These are phyloP conservation scores for Rubroshorea leprosula DNA, from an alignment of 345 rosid species.

Conservation along the genomic window DNA sequence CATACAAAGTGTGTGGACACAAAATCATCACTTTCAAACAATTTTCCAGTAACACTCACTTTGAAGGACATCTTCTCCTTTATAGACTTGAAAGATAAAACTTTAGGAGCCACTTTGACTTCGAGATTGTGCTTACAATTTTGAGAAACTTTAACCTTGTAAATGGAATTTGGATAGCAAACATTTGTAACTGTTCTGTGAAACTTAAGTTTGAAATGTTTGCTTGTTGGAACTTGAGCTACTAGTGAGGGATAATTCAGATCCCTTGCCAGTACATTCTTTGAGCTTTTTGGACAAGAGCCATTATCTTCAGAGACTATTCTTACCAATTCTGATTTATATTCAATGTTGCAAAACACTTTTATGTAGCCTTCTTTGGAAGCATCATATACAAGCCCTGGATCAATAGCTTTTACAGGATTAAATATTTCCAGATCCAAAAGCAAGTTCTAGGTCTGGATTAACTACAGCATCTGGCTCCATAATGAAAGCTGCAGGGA, in stretches of 20 bases:
- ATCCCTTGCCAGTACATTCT: conserved; percentile 23
- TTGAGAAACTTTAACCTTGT: conserved; percentile 23
- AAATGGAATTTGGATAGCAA: conserved; percentile 33
- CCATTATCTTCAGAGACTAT: conserved; percentile 26
- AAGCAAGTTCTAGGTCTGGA: conserved; percentile 33
- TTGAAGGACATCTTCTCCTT: conserved; percentile 38
- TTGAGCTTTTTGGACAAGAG: conserved; percentile 23
- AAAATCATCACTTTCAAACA: neutral
- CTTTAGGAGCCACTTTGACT: conserved; percentile 33
- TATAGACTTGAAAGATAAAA: conserved; percentile 28
- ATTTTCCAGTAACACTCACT: conserved; percentile 26
- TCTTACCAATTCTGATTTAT: conserved; percentile 2
- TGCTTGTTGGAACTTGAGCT: conserved; percentile 10
- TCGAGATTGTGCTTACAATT: conserved; percentile 14
- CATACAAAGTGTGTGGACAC: conserved; percentile 1
- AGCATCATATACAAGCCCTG: conserved; percentile 36
- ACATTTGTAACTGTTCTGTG: conserved; percentile 57
- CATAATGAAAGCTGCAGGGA: conserved; percentile 48
- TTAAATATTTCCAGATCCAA: conserved; percentile 53
- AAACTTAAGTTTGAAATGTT: conserved; percentile 26
- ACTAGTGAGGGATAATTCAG: conserved; percentile 53
- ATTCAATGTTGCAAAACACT: conserved; percentile 41
- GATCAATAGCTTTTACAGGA: conserved; percentile 40
- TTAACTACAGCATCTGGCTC: conserved; percentile 16
- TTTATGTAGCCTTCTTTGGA: conserved; percentile 29